phyloP scores from a whole-genome alignment of 192 early-diverging fungal genomes.

The Kappamyces sp. region DNA sequence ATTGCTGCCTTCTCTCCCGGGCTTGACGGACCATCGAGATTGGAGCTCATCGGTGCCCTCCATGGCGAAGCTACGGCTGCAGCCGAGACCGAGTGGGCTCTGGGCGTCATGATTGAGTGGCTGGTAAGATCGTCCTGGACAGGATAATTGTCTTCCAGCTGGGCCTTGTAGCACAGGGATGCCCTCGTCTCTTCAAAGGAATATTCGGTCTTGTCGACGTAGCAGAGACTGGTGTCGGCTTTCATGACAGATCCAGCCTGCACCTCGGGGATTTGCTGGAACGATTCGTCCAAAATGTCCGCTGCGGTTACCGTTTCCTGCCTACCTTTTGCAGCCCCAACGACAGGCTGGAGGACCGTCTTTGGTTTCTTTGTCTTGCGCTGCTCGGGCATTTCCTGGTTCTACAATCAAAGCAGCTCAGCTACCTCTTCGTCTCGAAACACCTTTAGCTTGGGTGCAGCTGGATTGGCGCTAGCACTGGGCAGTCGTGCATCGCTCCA shows the following conservation, averaged over 20 bases:
- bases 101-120: too few species aligned
- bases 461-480: not conserved
- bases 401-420: not conserved
- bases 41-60: too few species aligned
- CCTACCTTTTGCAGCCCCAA: not conserved
- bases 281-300: not conserved
- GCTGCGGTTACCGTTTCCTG: slow-evolving; percentile 9
- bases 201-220: slow-evolving; percentile 20
- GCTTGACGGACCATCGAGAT: too few species aligned
- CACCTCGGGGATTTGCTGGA: not conserved
- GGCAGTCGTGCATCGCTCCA: not conserved
- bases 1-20: too few species aligned
- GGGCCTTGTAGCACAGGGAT: not conserved
- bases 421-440: slow-evolving; percentile 20
- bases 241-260: not conserved
- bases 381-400: too few species aligned
- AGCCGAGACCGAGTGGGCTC: too few species aligned
- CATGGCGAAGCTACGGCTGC: too few species aligned
- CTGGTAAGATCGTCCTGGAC: too few species aligned
- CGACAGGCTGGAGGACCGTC: slow-evolving; percentile 10
- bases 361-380: slow-evolving; percentile 4
- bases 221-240: slow-evolving; percentile 1
- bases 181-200: slow-evolving; percentile 35
- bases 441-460: slow-evolving; percentile 11
- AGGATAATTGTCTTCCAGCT: too few species aligned